A percentile compares a stretch with the other conserved stretches of the same genome.
These are phyloP conservation scores for Kluyveromyces siamensis DNA, from an alignment of 805 yeast species.

Conservation along the genomic window DNA sequence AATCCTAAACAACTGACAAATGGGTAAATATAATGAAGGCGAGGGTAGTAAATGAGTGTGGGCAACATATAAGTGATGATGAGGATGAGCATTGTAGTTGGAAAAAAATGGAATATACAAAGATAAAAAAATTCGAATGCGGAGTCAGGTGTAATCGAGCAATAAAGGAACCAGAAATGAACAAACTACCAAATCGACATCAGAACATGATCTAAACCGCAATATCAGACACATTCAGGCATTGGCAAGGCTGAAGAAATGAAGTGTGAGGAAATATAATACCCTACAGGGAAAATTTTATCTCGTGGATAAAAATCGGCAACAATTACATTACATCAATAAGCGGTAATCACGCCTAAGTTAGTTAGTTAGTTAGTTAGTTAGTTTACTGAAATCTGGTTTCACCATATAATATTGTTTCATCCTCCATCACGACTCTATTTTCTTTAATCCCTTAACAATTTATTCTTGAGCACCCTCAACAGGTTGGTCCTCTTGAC, in stretches of 20 bases:
- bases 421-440: neutral
- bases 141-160: no score
- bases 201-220: no score
- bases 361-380: neutral
- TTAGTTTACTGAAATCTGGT: neutral
- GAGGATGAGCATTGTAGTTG: no score
- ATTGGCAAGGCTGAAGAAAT: no score
- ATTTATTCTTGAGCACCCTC: conserved; percentile 19
- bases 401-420: neutral
- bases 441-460: neutral
- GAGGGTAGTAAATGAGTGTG: neutral
- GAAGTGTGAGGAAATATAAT: no score
- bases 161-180: no score
- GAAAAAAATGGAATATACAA: no score
- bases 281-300: no score
- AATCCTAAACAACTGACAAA: neutral
- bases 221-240: no score
- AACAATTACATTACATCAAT: neutral
- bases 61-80: no score
- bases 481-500: conserved; percentile 43
- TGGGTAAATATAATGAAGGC: neutral
- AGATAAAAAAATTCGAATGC: no score
- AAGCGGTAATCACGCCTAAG: neutral
- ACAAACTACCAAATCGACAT: no score
- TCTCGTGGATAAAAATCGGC: neutral